Evolutionary conservation across 2,329 filamentous ascomycete species (phyloP).

Genomic region (Aspergillus jensenii): DNA sequence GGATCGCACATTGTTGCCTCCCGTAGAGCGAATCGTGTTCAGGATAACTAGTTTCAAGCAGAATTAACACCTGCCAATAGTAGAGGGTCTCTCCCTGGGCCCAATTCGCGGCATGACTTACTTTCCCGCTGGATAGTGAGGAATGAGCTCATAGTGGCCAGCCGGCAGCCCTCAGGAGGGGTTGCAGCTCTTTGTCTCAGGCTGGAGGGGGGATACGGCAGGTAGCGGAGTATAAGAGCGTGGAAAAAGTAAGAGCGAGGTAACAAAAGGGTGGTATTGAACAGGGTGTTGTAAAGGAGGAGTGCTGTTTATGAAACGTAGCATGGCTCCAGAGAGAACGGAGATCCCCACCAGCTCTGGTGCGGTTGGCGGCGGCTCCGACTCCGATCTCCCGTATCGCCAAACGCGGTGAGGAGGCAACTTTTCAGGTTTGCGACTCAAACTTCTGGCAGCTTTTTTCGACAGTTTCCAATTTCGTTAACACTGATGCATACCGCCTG

Average conservation of each 20-base stretch:
- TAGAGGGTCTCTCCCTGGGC: not conserved
- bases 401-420: constrained; percentile 7
- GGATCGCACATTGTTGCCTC: constrained; percentile 70
- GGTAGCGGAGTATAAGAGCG: not conserved
- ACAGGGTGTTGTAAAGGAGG: constrained; percentile 1
- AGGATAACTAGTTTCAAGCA: constrained; percentile 61
- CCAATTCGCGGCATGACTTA: constrained; percentile 41
- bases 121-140: constrained; percentile 80
- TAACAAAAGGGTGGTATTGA: not conserved
- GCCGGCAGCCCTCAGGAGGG: constrained; percentile 32
- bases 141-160: constrained; percentile 75
- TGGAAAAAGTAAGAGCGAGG: not conserved
- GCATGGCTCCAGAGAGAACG: constrained; percentile 13
- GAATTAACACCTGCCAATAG: not conserved
- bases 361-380: constrained; percentile 12
- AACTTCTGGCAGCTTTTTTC: not conserved
- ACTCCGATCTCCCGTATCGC: not conserved
- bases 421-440: not conserved
- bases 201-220: constrained; percentile 12
- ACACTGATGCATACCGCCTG: not conserved
- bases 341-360: constrained; percentile 19
- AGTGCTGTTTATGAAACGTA: constrained; percentile 26
- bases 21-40: constrained; percentile 72
- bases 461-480: not conserved
- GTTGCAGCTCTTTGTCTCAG: constrained; percentile 14